A percentile compares a stretch with the other conserved stretches of the same genome.
Evolutionary conservation across 1,284 basidiomycete genomes (phyloP).

Genomic region (Pseudozyma pruni): DNA sequence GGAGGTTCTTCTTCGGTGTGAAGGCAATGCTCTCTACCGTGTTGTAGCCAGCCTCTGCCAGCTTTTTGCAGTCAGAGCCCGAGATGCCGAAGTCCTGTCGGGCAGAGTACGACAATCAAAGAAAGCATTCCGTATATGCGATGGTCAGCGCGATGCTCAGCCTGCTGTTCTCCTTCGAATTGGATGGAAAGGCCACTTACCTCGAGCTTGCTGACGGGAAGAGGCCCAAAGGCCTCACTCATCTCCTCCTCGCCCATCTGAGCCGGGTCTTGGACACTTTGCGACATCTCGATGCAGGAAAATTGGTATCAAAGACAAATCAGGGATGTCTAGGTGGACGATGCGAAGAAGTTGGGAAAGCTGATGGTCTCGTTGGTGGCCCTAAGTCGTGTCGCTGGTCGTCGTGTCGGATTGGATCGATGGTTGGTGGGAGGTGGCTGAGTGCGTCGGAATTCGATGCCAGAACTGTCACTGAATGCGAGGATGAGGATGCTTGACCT

Average conservation of each 20-base stretch:
- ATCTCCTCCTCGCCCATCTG: constrained; percentile 45
- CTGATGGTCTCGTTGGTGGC: too few relatives aligned
- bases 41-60: constrained; percentile 89
- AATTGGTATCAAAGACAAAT: too few relatives aligned
- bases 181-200: constrained; percentile 13
- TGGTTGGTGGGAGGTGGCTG: too few relatives aligned
- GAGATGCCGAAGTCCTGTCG: constrained; percentile 91
- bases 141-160: background rate
- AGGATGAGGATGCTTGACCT: too few relatives aligned
- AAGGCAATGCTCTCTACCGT: constrained; percentile 97
- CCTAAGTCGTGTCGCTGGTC: too few relatives aligned
- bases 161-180: background rate
- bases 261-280: constrained; percentile 31
- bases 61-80: constrained; percentile 92
- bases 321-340: too few relatives aligned
- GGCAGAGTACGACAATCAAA: too few relatives aligned
- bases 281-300: constrained; percentile 36
- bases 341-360: too few relatives aligned
- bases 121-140: too few relatives aligned
- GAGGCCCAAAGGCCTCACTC: constrained; percentile 55
- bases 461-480: too few relatives aligned
- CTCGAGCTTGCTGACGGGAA: constrained; percentile 61
- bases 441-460: too few relatives aligned
- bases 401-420: too few relatives aligned
- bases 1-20: constrained; percentile 92